These are phyloP conservation scores for Zymoseptoria passerinii DNA, from an alignment of 2,329 filamentous ascomycete genomes.

Conservation along the genomic window DNA sequence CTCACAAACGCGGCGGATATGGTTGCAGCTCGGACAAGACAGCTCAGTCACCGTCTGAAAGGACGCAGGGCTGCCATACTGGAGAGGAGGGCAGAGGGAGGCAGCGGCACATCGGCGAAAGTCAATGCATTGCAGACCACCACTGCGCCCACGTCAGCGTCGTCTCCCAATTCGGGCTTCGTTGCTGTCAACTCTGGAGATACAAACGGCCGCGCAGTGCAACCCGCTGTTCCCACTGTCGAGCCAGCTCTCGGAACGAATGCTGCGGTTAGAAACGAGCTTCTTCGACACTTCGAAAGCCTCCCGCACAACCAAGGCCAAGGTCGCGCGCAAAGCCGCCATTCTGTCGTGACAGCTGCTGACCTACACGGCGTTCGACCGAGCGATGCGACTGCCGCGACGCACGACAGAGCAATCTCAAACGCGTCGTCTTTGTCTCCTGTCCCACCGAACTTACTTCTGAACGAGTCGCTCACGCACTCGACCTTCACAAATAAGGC, in stretches of 20 bases:
- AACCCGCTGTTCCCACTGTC: neutral
- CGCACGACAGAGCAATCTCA: slow-evolving; percentile 13
- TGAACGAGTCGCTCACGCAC: slow-evolving; percentile 20
- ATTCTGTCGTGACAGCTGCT: slow-evolving; percentile 9
- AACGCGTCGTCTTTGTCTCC: slow-evolving; percentile 27
- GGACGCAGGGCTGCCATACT: slow-evolving; percentile 66
- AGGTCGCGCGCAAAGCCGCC: slow-evolving; percentile 19
- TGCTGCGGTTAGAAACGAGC: slow-evolving; percentile 49
- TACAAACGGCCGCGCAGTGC: slow-evolving; percentile 3
- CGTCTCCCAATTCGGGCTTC: slow-evolving; percentile 37
- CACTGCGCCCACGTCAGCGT: slow-evolving; percentile 19
- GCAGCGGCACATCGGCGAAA: slow-evolving; percentile 30
- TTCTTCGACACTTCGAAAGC: slow-evolving; percentile 56
- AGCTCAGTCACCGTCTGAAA: slow-evolving; percentile 73
- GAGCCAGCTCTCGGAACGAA: slow-evolving; percentile 35
- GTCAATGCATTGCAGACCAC: slow-evolving; percentile 24
- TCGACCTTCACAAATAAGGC: slow-evolving; percentile 11
- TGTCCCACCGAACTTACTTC: slow-evolving; percentile 16
- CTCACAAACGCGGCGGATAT: slow-evolving; percentile 71
- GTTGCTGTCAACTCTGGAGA: slow-evolving; percentile 48
- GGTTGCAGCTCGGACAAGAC: slow-evolving; percentile 62
- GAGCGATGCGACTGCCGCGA: slow-evolving; percentile 1
- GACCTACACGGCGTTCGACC: slow-evolving; percentile 4
- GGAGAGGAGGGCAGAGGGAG: slow-evolving; percentile 46
- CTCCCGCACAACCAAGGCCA: slow-evolving; percentile 43